Conservation (phyloP, 164 flowering plant genomes). For the Pachysandra terminalis region DNA sequence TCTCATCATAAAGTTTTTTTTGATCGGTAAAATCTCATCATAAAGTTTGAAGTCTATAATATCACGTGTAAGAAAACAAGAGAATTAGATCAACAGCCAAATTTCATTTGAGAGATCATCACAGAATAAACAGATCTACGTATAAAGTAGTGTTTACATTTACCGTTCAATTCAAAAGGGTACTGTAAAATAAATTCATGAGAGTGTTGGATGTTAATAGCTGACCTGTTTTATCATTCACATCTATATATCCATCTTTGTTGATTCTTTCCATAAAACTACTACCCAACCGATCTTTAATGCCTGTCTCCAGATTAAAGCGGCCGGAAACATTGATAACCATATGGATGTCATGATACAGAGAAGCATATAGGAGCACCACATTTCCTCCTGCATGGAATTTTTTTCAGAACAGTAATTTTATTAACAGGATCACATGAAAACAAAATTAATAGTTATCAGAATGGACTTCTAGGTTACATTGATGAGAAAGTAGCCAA, state of each 20-base stretch:
- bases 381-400: slow-evolving; percentile 67
- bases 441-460: too few relatives aligned
- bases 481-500: too few relatives aligned
- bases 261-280: slow-evolving; percentile 47
- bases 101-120: too few relatives aligned
- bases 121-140: neutral
- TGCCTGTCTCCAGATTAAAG: slow-evolving; percentile 54
- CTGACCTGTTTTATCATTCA: slow-evolving; percentile 49
- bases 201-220: neutral
- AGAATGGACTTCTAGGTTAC: too few relatives aligned
- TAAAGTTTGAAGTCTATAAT: too few relatives aligned
- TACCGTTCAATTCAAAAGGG: neutral
- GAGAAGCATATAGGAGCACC: slow-evolving; percentile 67
- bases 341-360: slow-evolving; percentile 37
- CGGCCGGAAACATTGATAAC: slow-evolving; percentile 68
- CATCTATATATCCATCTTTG: slow-evolving; percentile 62
- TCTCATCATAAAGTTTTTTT: too few relatives aligned
- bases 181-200: neutral
- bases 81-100: too few relatives aligned
- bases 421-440: too few relatives aligned
- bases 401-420: too few relatives aligned
- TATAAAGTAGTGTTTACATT: neutral
- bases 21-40: too few relatives aligned
- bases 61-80: neutral
- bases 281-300: slow-evolving; percentile 63